Percentiles rank a stretch among this genome's conserved stretches.
Conservation (phyloP, 768 basidiomycete genomes). For the Tylopilus subfusipes region DNA sequence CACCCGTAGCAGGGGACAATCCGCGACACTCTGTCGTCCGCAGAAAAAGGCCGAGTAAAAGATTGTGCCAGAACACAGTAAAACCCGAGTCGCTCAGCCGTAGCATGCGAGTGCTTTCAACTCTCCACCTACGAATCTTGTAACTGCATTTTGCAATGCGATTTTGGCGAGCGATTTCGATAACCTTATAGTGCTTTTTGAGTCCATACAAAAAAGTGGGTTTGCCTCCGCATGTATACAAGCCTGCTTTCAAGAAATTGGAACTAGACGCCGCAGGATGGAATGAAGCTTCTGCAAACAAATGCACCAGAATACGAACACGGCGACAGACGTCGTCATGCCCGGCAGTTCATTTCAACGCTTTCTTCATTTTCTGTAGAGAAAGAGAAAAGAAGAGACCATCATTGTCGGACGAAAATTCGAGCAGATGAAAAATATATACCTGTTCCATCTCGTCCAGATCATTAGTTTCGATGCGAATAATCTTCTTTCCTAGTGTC, state of each 20-base stretch:
- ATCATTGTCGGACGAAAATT: background rate
- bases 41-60: too few relatives aligned
- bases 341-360: slow-evolving; percentile 50
- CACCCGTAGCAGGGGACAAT: too few relatives aligned
- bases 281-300: background rate
- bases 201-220: background rate
- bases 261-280: background rate
- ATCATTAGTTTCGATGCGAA: slow-evolving; percentile 84
- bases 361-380: slow-evolving; percentile 76
- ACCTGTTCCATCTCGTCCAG: slow-evolving; percentile 95
- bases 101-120: too few relatives aligned
- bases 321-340: background rate
- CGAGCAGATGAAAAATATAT: slow-evolving; percentile 21
- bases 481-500: slow-evolving; percentile 71
- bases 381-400: background rate
- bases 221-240: background rate
- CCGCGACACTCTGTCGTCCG: too few relatives aligned
- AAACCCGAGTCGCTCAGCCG: too few relatives aligned
- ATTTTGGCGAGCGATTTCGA: background rate
- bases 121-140: background rate
- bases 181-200: background rate
- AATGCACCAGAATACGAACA: background rate
- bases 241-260: background rate
- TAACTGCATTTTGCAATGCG: background rate
- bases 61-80: too few relatives aligned